These are phyloP conservation scores for Lodderomyces margitis DNA, from an alignment of 1,139 yeast species.

Conservation along the genomic window DNA sequence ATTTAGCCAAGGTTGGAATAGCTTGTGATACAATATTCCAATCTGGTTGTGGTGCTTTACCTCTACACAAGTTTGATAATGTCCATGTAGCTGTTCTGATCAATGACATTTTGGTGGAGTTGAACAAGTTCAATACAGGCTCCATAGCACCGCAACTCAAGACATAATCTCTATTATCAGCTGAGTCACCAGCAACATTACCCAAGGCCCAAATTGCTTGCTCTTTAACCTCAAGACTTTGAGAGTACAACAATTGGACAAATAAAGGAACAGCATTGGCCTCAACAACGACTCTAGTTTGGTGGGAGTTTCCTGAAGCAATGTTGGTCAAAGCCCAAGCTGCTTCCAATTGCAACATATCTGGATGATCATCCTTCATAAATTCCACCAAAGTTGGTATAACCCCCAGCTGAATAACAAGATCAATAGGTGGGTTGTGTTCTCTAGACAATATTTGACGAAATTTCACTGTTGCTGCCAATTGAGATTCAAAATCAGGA, in stretches of 20 bases:
- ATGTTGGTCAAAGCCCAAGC: conserved; percentile 99
- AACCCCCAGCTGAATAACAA: conserved; percentile 90
- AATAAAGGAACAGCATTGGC: conserved; percentile 92
- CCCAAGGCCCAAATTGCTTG: conserved; percentile 99
- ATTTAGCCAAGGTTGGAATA: conserved; percentile 86
- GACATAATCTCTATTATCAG: conserved; percentile 85
- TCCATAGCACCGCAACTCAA: conserved; percentile 83
- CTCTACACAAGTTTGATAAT: conserved; percentile 91
- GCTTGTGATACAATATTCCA: conserved; percentile 87
- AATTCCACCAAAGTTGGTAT: conserved; percentile 88
- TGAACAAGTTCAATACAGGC: conserved; percentile 78
- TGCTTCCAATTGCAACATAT: conserved; percentile 91
- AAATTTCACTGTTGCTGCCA: conserved; percentile 88
- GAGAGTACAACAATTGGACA: conserved; percentile 76
- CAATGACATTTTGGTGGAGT: conserved; percentile 78
- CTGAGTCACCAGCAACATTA: conserved; percentile 96
- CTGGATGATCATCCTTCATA: conserved; percentile 75
- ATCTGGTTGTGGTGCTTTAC: conserved; percentile 94
- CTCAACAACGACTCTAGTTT: conserved; percentile 86
- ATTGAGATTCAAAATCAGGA: conserved; percentile 73
- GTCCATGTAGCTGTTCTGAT: conserved; percentile 99
- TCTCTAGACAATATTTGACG: conserved; percentile 93
- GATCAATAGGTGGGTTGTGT: conserved; percentile 95
- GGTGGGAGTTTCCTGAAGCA: conserved; percentile 92
- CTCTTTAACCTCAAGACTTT: conserved; percentile 88